Evolutionary conservation across 2,329 filamentous ascomycete species (phyloP), one percentile per base, ranked within the genome.

Genomic region (Tothia fuscella): DNA sequence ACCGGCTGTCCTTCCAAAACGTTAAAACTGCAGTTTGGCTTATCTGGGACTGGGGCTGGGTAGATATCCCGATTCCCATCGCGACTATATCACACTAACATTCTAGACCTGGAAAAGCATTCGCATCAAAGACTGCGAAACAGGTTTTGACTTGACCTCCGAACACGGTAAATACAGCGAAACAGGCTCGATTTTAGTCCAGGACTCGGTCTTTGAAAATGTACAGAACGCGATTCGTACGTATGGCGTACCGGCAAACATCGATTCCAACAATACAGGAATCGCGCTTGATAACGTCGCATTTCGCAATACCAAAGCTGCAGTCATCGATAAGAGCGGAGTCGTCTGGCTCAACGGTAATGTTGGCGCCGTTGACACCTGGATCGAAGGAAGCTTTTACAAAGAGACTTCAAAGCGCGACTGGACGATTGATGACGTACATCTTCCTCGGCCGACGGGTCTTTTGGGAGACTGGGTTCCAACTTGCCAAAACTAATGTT

Each of bases 221-320:
- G 31, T 34, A 9, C 7, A 16, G 7, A 34, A 7, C 17, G 31
- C 31, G 9, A 16, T 34, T 16, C 13, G 42, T 58, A 63, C 2
- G 79, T 76, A 6, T 93, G 76, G 67, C 64, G 77, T 5, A 85
- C 93, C 61, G 86, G 86, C 14, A 77, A 77, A 46, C 7, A 7
- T 16, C 7, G 17, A 16, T 13, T 19, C 12, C 9, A 34, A 34
- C 31, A 34, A 16, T 16, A 9, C 39, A 3, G 17, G 17, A 9
- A 16, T 34, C 31, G 14, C 14, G 9, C 17, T 34, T 9, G 7
- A 34, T 9, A 34, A 34, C 17, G 17, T 34, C 7, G 31, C 31
- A 7, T 34, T 34, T 7, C 9, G 7, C 7, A 16, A 16, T 7
- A 16, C 14, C 9, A 34, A 7, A 7, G 14, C 31, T 7, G 31